These are phyloP conservation scores for Tephrocybe sp. DNA, from an alignment of 768 basidiomycete species.

Conservation along the genomic window DNA sequence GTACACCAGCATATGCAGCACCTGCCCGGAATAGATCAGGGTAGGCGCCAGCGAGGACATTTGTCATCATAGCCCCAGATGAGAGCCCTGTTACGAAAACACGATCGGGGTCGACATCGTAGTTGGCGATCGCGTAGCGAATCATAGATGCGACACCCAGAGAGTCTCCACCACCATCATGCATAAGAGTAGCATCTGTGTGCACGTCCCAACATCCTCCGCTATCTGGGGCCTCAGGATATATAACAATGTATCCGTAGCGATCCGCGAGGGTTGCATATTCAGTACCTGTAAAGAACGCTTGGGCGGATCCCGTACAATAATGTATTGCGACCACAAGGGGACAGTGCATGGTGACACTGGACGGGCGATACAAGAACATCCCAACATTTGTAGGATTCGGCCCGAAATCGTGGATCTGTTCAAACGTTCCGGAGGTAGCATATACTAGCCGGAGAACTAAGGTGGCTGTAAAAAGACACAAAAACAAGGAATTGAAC, in stretches of 20 bases:
- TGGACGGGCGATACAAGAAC: slow-evolving; percentile 43
- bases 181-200: slow-evolving; percentile 48
- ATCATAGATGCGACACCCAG: slow-evolving; percentile 47
- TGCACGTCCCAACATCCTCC: slow-evolving; percentile 57
- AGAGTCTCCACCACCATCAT: slow-evolving; percentile 56
- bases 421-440: slow-evolving; percentile 31
- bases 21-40: slow-evolving; percentile 55
- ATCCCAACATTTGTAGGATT: slow-evolving; percentile 54
- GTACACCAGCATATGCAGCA: slow-evolving; percentile 49
- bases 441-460: slow-evolving; percentile 13
- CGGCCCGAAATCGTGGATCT: slow-evolving; percentile 47
- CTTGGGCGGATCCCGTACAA: slow-evolving; percentile 50
- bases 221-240: slow-evolving; percentile 38
- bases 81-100: slow-evolving; percentile 53
- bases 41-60: slow-evolving; percentile 51
- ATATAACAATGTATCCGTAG: slow-evolving; percentile 51
- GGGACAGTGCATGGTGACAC: slow-evolving; percentile 34
- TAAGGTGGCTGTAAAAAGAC: not conserved
- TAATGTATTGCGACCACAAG: slow-evolving; percentile 54
- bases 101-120: slow-evolving; percentile 40
- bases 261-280: slow-evolving; percentile 50
- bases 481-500: no score
- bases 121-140: slow-evolving; percentile 47
- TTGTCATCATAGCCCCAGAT: slow-evolving; percentile 63
- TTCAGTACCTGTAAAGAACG: slow-evolving; percentile 46